Evolutionary conservation across 2,329 filamentous ascomycete species (phyloP), one percentile per base, ranked within the genome.

Genomic region (Orbilia ellipsospora): DNA sequence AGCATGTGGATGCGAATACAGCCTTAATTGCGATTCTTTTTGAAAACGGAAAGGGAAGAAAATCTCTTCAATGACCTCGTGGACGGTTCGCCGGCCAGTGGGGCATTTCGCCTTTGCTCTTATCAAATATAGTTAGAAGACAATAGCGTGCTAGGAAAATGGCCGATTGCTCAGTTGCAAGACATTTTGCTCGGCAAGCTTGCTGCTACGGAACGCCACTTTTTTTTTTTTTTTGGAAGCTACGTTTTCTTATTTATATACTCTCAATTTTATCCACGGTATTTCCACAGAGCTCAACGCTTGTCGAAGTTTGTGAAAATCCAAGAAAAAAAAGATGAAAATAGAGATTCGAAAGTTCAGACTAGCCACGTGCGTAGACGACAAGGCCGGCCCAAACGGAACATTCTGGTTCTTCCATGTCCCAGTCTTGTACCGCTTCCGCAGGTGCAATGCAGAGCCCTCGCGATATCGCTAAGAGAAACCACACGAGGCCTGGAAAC

Each of bases 1-100:
- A 68, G 70, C 52, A 74, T 74, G 62, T 50, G 23, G 44, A 74
- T 68, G 62, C 70, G 70, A 67, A 62, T 68, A 74, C 59, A 74
- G 70, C 56, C 70, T 74, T 65, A 74, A 74, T 74, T 67, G 59
- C 36, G 42, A 16, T 55, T 15, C 44, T 68, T 68, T 68, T 55
- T 56, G 1, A 36, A 36, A 36, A 36, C 31, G 31, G 31, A 36
- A 36, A 36, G 5, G 31, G 31, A 7, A 36, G 10, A 10, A 36
- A 36, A 48, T 23, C 48, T 52, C 55, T 61, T 57, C 44, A 18
- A 16, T 44, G 61, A 74, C 52, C 63, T 67, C 63, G 63, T 67
- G 63, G 54, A 67, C 63, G 63, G 8, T 18, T 16, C 6, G 40
- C 51, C 31, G 5, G 31, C 28, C 12, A 1, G 62, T 56, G 26